Evolutionary conservation across 1,284 basidiomycete genomes (phyloP), one percentile per base, ranked within the genome.

Genomic region (Fomitopsis betulina): DNA sequence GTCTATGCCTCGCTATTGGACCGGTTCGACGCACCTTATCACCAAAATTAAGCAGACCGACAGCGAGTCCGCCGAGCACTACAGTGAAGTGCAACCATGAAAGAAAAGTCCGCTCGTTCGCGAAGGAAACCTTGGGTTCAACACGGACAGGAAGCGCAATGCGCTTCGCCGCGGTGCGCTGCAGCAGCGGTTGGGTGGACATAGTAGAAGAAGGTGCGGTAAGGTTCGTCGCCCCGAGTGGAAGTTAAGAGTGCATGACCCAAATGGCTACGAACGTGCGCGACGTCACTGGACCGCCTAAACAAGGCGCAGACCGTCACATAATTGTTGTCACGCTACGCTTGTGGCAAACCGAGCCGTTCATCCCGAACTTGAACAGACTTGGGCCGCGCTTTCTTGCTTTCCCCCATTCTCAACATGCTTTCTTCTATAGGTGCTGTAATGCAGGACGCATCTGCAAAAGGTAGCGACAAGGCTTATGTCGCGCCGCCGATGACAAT

Each of bases 141-240:
- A 97, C 92, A 63, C 94, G 85, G 65, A 98, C 87, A 42, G 96
- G 95, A 42, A 98, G 87, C 12, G 95, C 95, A 68, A 98, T 98
- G 62, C 95, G 91, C 78, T 97, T 97, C 54, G 89, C 86, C 2
- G 94, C 93, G 17, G 96, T 97, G 60, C 97, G 89, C 75, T 99
- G 96, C 51, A 99, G 89, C 51, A 99, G 85, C 21, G 97, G 97
- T 74, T 98, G 97, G 57, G 95, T 97, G 19, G 96, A 99, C 97
- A 98, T 97, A 68, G 51, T 40, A 30, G 53, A 37, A 23, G 56
- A 53, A 57, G 62, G 58, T 56, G 61, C 54, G 56, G n/a, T 52
- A 56, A 57, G 56, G 30, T 51, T 21, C 54, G 49, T 50, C 54
- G 53, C 43, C 55, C 59, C 32, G 59, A 53, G 49, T 50, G 10